phyloP scores from a whole-genome alignment of 1,284 basidiomycete species.

The Hortiboletus rubellus region DNA sequence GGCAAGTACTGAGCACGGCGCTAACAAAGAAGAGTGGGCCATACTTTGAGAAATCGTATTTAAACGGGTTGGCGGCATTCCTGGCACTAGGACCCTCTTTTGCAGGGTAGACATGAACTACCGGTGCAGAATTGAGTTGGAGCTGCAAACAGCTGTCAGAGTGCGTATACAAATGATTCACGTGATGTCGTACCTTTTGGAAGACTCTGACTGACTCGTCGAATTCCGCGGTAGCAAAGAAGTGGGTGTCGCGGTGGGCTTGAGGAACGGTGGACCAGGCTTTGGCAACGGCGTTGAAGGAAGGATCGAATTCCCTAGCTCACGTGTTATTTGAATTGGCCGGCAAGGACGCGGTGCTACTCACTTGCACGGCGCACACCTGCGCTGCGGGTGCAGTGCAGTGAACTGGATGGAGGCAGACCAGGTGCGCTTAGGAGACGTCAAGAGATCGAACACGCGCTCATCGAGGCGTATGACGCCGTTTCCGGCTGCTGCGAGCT shows the following conservation, averaged over 20 bases:
- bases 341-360: constrained; percentile 14
- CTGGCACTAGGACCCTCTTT: constrained; percentile 64
- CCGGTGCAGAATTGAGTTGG: constrained; percentile 80
- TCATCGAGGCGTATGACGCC: constrained; percentile 82
- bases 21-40: constrained; percentile 17
- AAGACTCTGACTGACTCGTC: constrained; percentile 73
- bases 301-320: constrained; percentile 79
- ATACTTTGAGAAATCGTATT: constrained; percentile 80
- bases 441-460: constrained; percentile 74
- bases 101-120: constrained; percentile 77
- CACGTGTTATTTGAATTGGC: not conserved
- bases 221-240: constrained; percentile 93
- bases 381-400: constrained; percentile 75
- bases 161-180: not conserved
- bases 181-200: constrained; percentile 59
- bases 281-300: constrained; percentile 76
- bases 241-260: constrained; percentile 72
- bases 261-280: constrained; percentile 70
- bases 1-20: constrained; percentile 7
- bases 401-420: constrained; percentile 83
- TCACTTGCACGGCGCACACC: constrained; percentile 80
- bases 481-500: constrained; percentile 67
- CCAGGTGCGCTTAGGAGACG: constrained; percentile 76
- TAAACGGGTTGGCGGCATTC: constrained; percentile 56
- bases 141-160: constrained; percentile 34